A percentile compares a stretch with the other conserved stretches of the same genome.
Conservation (phyloP, 1,284 basidiomycete species). For the Pholiota adiposa region DNA sequence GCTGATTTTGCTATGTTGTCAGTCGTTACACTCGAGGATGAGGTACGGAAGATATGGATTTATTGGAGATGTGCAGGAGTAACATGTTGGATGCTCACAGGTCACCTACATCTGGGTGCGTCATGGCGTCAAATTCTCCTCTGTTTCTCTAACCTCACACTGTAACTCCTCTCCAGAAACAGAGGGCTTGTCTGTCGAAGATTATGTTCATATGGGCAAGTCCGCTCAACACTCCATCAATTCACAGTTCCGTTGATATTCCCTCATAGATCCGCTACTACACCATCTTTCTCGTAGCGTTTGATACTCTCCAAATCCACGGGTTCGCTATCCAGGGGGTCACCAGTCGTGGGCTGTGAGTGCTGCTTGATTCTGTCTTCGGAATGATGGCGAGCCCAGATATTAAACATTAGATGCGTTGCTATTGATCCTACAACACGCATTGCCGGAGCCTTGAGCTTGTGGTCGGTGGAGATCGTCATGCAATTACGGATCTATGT, state of each 20-base stretch:
- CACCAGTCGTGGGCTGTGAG: constrained; percentile 34
- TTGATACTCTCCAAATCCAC: constrained; percentile 47
- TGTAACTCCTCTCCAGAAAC: constrained; percentile 31
- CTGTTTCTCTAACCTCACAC: not conserved
- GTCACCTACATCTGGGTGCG: constrained; percentile 41
- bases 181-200: constrained; percentile 36
- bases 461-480: constrained; percentile 47
- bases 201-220: constrained; percentile 43
- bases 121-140: not conserved
- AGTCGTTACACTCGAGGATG: constrained; percentile 36
- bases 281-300: constrained; percentile 41
- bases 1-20: not conserved
- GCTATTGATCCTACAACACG: constrained; percentile 41
- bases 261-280: constrained; percentile 46
- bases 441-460: constrained; percentile 40
- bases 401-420: constrained; percentile 32
- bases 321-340: constrained; percentile 38
- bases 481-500: constrained; percentile 47
- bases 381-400: not conserved
- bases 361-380: not conserved
- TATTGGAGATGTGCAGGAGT: not conserved
- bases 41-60: constrained; percentile 24
- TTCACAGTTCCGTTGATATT: not conserved
- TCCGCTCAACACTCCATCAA: not conserved
- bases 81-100: constrained; percentile 16